These are phyloP conservation scores for Kodamaea hsintzibuensis DNA, from an alignment of 805 yeast genomes.

Conservation along the genomic window DNA sequence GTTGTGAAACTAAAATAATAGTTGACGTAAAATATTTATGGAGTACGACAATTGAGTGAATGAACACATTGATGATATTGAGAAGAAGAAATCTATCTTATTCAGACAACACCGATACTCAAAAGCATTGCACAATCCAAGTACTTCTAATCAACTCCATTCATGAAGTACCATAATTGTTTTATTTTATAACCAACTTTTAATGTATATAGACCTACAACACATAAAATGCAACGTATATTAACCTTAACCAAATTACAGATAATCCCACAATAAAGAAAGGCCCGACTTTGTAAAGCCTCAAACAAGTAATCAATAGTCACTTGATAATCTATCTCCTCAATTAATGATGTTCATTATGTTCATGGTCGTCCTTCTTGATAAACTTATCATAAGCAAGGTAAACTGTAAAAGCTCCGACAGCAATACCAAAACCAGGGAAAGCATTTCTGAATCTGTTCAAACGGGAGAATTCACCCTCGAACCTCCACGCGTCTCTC, in stretches of 20 bases:
- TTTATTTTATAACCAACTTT: not conserved
- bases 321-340: not conserved
- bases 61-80: no score
- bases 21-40: no score
- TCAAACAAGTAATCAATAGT: not conserved
- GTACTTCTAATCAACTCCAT: not conserved
- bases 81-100: no score
- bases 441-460: constrained; percentile 70
- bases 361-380: constrained; percentile 33
- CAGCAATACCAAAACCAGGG: constrained; percentile 81
- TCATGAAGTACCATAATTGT: not conserved
- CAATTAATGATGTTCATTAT: constrained; percentile 15
- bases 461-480: constrained; percentile 72
- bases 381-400: constrained; percentile 60
- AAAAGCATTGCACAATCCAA: no score
- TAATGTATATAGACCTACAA: not conserved
- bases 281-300: not conserved
- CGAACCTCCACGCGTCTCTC: constrained; percentile 91
- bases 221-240: not conserved
- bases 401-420: constrained; percentile 70
- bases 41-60: no score
- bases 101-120: no score
- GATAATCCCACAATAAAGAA: not conserved
- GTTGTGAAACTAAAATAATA: no score
- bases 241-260: not conserved